A percentile compares a stretch with the other conserved stretches of the same genome.
Evolutionary conservation across 345 rosid genomes (phyloP).

Genomic region (Murraya koenigii): DNA sequence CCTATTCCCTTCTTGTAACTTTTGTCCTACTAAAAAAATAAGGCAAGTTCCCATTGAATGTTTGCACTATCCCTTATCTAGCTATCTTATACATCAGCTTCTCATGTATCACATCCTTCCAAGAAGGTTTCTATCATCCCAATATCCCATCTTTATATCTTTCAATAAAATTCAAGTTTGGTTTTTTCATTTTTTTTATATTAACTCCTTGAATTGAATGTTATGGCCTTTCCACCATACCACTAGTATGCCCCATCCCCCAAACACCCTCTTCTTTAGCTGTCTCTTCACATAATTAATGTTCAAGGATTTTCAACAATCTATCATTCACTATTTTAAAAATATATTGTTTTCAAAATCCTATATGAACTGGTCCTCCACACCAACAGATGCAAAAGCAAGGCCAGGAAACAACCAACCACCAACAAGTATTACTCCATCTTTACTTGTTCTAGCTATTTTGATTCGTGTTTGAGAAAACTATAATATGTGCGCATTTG

Average conservation of each 20-base stretch:
- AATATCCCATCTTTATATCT: not conserved
- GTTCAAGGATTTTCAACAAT: slow-evolving; percentile 2
- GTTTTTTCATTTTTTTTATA: not conserved
- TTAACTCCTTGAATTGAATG: not conserved
- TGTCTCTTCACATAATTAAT: not conserved
- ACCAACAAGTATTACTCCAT: not conserved
- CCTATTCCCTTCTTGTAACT: not conserved
- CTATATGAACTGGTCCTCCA: not conserved
- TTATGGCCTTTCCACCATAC: not conserved
- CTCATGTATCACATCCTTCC: not conserved
- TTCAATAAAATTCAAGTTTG: not conserved
- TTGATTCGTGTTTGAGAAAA: not conserved
- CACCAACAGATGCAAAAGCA: not conserved
- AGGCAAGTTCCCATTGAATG: not conserved
- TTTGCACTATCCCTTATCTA: not conserved
- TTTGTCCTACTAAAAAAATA: not conserved
- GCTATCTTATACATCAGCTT: not conserved
- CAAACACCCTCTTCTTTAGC: not conserved
- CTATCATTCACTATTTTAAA: not conserved
- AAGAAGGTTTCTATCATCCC: not conserved
- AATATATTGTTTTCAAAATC: not conserved
- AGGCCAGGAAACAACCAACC: not conserved
- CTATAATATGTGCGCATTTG: not conserved
- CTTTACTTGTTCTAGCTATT: not conserved
- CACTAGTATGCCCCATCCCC: too few relatives aligned